Percentiles rank a stretch among this genome's conserved stretches.
Conservation (phyloP, 768 basidiomycete genomes). For the Tricholoma bakamatsutake region DNA sequence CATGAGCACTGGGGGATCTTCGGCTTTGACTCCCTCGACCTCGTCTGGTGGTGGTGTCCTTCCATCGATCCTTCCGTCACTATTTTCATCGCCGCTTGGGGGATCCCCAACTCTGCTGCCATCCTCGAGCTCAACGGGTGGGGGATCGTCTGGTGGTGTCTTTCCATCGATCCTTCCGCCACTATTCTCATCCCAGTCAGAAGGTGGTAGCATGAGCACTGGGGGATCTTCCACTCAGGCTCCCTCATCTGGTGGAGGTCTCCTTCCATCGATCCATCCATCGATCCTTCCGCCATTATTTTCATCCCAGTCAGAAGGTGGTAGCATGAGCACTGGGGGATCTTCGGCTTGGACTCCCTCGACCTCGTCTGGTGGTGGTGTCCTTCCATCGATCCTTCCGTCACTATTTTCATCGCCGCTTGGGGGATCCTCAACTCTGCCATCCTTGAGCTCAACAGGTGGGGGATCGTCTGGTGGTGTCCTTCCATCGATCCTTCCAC, state of each 20-base stretch:
- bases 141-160: not conserved
- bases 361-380: not conserved
- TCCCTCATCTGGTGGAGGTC: not conserved
- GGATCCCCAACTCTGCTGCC: not conserved
- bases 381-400: not conserved
- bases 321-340: not conserved
- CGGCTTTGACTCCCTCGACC: not conserved
- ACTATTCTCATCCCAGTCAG: not conserved
- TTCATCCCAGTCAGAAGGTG: too few relatives aligned
- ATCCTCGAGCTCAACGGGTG: too few relatives aligned
- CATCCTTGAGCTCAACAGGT: not conserved
- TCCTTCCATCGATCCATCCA: not conserved
- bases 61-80: not conserved
- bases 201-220: too few relatives aligned
- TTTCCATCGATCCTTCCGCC: not conserved
- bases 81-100: not conserved
- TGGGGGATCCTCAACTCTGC: not conserved
- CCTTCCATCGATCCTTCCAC: not conserved
- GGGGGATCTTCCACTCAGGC: too few relatives aligned
- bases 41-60: conserved; percentile 4
- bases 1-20: not conserved
- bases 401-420: not conserved
- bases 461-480: not conserved
- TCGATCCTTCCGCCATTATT: not conserved
- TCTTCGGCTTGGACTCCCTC: not conserved